A percentile compares a stretch with the other conserved stretches of the same genome.
phyloP scores from a whole-genome alignment of 352 stramenopile species.

The Phytophthora pini region DNA sequence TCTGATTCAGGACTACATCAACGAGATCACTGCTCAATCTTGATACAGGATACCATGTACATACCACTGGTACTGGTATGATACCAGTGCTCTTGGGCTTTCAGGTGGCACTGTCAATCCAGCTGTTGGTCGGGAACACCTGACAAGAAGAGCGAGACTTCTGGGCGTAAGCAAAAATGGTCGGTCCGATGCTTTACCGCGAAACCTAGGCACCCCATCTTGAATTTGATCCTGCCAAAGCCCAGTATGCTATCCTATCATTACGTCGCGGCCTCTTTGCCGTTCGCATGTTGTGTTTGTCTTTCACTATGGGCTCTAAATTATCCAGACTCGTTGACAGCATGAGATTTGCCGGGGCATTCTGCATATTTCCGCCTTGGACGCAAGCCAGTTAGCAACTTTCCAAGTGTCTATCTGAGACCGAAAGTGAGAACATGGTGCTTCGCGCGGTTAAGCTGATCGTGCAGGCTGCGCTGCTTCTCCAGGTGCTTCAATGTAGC shows the following conservation, averaged over 20 bases:
- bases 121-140: constrained; percentile 21
- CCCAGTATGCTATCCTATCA: constrained; percentile 29
- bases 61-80: too few relatives aligned
- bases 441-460: constrained; percentile 29
- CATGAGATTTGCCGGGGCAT: constrained; percentile 36
- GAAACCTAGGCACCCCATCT: constrained; percentile 35
- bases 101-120: constrained; percentile 7
- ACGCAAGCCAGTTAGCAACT: constrained; percentile 25
- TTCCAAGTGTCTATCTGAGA: constrained; percentile 20
- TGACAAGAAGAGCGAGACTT: constrained; percentile 16
- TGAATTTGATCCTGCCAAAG: constrained; percentile 30
- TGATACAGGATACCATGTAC: not conserved
- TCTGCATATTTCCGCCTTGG: constrained; percentile 32
- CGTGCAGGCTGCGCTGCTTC: constrained; percentile 20
- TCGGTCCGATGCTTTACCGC: constrained; percentile 14
- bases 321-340: constrained; percentile 10
- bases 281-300: constrained; percentile 19
- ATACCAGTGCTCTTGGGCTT: not conserved
- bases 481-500: constrained; percentile 24
- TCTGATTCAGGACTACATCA: too few relatives aligned
- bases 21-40: too few relatives aligned
- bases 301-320: constrained; percentile 1
- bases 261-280: constrained; percentile 28
- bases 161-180: constrained; percentile 15
- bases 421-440: constrained; percentile 31